Conservation (phyloP, 768 basidiomycete species). For the Hysterangium stoloniferum region DNA sequence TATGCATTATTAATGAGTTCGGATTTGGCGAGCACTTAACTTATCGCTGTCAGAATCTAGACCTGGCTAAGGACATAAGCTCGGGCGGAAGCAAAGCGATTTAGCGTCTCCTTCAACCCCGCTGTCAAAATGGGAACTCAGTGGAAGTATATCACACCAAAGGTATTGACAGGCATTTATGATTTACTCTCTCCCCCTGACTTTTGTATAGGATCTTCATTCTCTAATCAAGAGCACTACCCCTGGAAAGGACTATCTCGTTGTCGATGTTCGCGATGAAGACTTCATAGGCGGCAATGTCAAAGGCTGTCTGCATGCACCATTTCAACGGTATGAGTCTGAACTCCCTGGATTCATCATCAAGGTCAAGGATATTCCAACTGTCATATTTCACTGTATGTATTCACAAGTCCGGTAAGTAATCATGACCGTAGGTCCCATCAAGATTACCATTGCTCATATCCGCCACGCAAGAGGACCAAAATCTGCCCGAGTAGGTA, state of each 20-base stretch:
- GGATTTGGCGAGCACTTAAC: too few relatives aligned
- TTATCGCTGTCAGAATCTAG: too few relatives aligned
- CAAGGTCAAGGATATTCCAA: conserved; percentile 51
- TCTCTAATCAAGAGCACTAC: conserved; percentile 60
- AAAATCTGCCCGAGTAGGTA: conserved; percentile 60
- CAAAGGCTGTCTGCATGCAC: conserved; percentile 51
- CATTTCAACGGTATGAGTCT: conserved; percentile 50
- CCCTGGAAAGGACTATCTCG: conserved; percentile 57
- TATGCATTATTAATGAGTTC: too few relatives aligned
- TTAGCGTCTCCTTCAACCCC: too few relatives aligned
- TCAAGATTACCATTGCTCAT: not conserved
- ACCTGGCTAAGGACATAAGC: too few relatives aligned
- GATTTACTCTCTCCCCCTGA: not conserved
- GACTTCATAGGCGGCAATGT: conserved; percentile 79
- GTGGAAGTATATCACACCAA: conserved; percentile 7
- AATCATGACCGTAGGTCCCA: conserved; percentile 2
- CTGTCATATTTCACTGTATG: conserved; percentile 72
- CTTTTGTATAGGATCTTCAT: conserved; percentile 52
- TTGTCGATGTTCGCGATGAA: conserved; percentile 82
- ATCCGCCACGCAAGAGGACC: conserved; percentile 49
- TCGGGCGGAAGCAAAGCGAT: too few relatives aligned
- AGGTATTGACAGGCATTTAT: conserved; percentile 2
- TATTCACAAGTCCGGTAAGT: conserved; percentile 70
- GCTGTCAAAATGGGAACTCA: conserved; percentile 1
- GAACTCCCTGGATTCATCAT: conserved; percentile 52